Evolutionary conservation across 2,329 filamentous ascomycete genomes (phyloP), one percentile per base, ranked within the genome.

Genomic region (Cercospora berteroae): DNA sequence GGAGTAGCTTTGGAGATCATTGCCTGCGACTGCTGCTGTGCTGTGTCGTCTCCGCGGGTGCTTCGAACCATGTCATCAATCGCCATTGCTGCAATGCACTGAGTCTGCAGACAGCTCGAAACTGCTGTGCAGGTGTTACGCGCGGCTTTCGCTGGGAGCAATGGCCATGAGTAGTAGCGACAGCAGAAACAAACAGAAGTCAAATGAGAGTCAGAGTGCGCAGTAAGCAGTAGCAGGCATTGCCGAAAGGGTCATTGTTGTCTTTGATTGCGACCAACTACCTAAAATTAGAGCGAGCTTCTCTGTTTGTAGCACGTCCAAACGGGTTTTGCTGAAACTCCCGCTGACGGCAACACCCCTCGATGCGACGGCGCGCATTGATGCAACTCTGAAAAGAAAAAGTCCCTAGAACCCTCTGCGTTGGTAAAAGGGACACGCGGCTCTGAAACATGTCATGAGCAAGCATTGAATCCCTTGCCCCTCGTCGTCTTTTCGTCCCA

Each of bases 391-490:
- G 18, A 31, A 12, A 18, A 56, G 33, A 58, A 58, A 36, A 5
- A 23, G 16, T 23, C 55, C 55, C 16, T 18, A 20, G 55, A 20
- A 31, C 29, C 55, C 31, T 13, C 20, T 31, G 55, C n/a, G 27
- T 23, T 33, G 50, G 50, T 39, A 39, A n/a, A 57, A 9, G 9
- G 20, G 4, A 65, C 42, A 52, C 63, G 63, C 63, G 44, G 42
- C 62, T 52, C 63, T 65, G 63, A 65, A 65, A 65, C 63, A 59
- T 57, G 13, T 52, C 55, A 23, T 42, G 25, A 29, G 50, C 50
- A 25, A 36, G 36, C 27, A 39, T 31, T 18, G 33, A 63, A 63
- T 63, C 39, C 44, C 44, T 29, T 52, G 13, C 3, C 52, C 36
- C 13, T 31, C 5, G 1, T 7, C 4, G n/a, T n/a, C n/a, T n/a